Evolutionary conservation across 768 basidiomycete species (phyloP), one percentile per base, ranked within the genome.

Genomic region (Leucosporidium yakuticum): DNA sequence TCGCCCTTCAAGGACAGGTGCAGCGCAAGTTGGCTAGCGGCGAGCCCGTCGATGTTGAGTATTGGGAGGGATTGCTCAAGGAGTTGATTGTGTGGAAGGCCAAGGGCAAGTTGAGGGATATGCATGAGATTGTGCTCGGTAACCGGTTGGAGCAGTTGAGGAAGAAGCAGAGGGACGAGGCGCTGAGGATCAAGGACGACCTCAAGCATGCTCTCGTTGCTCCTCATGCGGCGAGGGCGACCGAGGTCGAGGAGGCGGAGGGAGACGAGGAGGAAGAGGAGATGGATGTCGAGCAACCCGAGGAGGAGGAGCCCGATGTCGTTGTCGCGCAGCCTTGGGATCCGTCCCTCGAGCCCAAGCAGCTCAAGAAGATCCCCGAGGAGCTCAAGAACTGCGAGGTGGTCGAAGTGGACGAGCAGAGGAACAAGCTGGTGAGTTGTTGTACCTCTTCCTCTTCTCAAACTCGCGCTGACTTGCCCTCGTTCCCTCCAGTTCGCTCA

Each of bases 11-110:
- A 79, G 84, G 85, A 65, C 87, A 87, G 76, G 87, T 98, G 17
- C 91, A 93, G 76, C 84, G 83, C 60, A 98, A 98, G 79, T 84
- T 98, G 4, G 81, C 85, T 0, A 91, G 91, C 70, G 91, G 93
- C 44, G 94, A 97, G 79, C 93, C 93, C 3, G 85, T 99, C 47
- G 96, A 99, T 79, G 89, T 87, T 17, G 96, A 99, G 78, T 99
- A 98, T 77, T 99, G 96, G 96, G 96, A 98, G 79, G 83, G 86
- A 57, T 80, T 99, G 12, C 79, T 98, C 65, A 90, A 92, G 79
- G 96, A 90, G 78, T 79, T 99, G 44, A 81, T 97, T 29, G 95
- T 98, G 4, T 96, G 91, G 88, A 98, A 98, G 80, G 89, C 96
- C 27, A 97, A 97, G 92, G 88, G 92, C 11, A 96, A 94, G 76